Percentiles rank a stretch among this genome's conserved stretches.
Evolutionary conservation across 257 asterid genomes (phyloP).

Genomic region (Fraxinus pennsylvanica): DNA sequence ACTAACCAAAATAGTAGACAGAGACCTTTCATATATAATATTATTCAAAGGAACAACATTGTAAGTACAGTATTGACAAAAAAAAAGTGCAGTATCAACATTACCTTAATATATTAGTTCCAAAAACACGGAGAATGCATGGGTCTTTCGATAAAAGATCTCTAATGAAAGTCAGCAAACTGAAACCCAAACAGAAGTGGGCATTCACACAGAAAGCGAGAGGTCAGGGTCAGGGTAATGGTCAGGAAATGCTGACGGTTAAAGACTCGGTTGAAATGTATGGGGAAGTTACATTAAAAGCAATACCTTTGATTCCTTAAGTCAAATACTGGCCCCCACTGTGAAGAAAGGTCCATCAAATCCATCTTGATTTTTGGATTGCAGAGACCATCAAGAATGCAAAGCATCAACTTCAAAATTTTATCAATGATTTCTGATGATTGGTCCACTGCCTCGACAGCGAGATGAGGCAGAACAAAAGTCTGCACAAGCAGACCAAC

Average conservation of each 20-base stretch:
- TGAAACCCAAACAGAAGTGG: conserved; percentile 35
- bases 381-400: conserved; percentile 64
- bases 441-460: conserved; percentile 38
- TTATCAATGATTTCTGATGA: conserved; percentile 48
- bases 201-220: conserved; percentile 22
- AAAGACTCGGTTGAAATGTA: conserved; percentile 16
- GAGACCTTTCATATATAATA: not conserved
- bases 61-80: not conserved
- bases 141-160: conserved; percentile 62
- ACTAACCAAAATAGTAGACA: not conserved
- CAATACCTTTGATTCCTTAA: conserved; percentile 64
- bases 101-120: conserved; percentile 64
- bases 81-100: conserved; percentile 10
- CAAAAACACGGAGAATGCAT: conserved; percentile 45
- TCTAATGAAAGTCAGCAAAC: conserved; percentile 63
- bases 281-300: conserved; percentile 23
- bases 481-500: conserved; percentile 57
- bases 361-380: conserved; percentile 40
- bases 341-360: conserved; percentile 42
- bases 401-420: conserved; percentile 58
- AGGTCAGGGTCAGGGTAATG: conserved; percentile 8
- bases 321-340: conserved; percentile 67
- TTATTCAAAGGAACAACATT: not conserved
- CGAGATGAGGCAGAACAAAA: conserved; percentile 42
- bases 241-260: not conserved